A percentile compares a stretch with the other conserved stretches of the same genome.
Conservation (phyloP, 176 grass and related monocot species). For the Rhynchospora breviuscula region DNA sequence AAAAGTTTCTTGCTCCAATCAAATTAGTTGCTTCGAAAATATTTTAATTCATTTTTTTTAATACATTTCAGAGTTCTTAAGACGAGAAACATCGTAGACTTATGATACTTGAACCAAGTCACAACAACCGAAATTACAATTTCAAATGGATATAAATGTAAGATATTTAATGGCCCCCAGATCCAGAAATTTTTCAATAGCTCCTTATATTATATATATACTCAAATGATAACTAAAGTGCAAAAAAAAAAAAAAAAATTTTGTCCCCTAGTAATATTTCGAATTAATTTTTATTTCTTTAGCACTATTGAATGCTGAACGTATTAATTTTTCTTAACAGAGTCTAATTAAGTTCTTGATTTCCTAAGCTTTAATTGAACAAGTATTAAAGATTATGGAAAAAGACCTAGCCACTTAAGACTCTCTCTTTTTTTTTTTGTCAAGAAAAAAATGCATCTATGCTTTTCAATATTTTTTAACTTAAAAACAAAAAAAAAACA, state of each 20-base stretch:
- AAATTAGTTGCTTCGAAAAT: conserved; percentile 2
- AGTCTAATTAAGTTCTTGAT: not conserved
- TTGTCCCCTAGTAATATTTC: no score
- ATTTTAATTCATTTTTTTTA: not conserved
- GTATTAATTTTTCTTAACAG: no score
- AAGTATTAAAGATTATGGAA: not conserved
- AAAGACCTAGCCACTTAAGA: not conserved
- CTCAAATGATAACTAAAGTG: no score
- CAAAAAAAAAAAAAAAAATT: no score
- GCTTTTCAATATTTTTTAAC: no score
- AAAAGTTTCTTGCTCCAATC: conserved; percentile 9
- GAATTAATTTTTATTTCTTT: no score
- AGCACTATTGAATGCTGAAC: no score
- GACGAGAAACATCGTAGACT: not conserved
- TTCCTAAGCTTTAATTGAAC: not conserved
- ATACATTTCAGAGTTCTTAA: not conserved
- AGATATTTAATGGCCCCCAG: no score
- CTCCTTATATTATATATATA: no score
- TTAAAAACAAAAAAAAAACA: not conserved
- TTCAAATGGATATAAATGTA: not conserved
- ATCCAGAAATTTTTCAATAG: no score
- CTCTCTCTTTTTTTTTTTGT: no score
- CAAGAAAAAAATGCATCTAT: no score
- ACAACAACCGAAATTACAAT: not conserved
- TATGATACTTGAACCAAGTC: not conserved